Base-by-base conservation (phyloP, 768 basidiomycete genomes). In the Termitomyces sp. region DNA sequence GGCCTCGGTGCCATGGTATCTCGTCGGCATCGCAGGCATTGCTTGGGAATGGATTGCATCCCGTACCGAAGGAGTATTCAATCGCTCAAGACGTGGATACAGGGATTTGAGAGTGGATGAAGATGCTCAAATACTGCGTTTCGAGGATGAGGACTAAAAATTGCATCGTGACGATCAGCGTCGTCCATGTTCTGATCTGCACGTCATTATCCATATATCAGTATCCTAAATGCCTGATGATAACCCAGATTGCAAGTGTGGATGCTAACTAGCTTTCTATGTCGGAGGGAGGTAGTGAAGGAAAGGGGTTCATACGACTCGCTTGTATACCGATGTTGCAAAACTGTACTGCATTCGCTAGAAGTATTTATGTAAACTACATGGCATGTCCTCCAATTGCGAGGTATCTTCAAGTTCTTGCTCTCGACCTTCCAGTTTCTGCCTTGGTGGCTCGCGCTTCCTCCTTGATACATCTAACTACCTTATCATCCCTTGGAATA, bases 1-100 rank as follows among this genome's bases (percentile, higher is more conserved):
- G 41, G 92, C 91, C 1, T 92, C 90, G 10, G 82, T 98, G 2
- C 95, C 95, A 0, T 95, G 89, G 86, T 95, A 90, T 77, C 68
- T 96, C 49, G 64, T 97, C 42, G 95, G 95, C 21, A 63, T 95
- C 23, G 82, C 77, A 0, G 84, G 89, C 1, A 84, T 92, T 56
- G 89, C 83, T 3, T 87, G 81, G 73, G 88, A 87, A 66, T 85
- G 82, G 71, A 77, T 86, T 2, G 66, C 77, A 0, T 83, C 82
- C 21, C 74, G 69, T 51, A 60, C 82, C 44, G 83, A 82, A 4
- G 66, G 68, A 4, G 62, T 72, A 32, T 68, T 75, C 43, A 76
- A 82, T 60, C 73, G 78, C 16, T 56, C 80, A 9, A 76, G 84
- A 55, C 74, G 84, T 19, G 92, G 92, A 38, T 94, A 90, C 63